Base-by-base conservation (phyloP, 2,329 filamentous ascomycete species). In the Penicillium sp. region DNA sequence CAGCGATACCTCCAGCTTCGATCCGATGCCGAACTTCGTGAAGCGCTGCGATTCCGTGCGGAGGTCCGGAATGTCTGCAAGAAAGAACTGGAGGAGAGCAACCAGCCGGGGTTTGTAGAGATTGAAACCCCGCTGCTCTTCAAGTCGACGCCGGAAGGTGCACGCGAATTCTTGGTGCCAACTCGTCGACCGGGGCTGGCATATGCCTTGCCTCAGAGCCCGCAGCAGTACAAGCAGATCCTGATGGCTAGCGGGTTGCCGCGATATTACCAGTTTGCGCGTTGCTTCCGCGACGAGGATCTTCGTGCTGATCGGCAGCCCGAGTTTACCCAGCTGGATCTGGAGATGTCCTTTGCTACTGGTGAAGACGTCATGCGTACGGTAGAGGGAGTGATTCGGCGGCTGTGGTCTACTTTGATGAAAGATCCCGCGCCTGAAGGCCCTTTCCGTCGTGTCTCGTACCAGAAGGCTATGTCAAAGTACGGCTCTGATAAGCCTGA, bases 151-250 rank as follows among this genome's bases (percentile, higher is more conserved):
- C 92, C 95, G 0, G 95, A 99, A 78, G 95, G 95, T 0, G 96
- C 95, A 1, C 84, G 94, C 51, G 95, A 99, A 74, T 99, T 99
- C 63, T 76, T 99, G 5, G 94, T 99, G 4, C 95, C 95, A 0
- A 96, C 93, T 0, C 83, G 95, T 31, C 85, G 83, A 38, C 83
- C 82, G 1, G 92, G 91, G 0, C 80, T 88, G 61, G 92, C 91
- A 3, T 99, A 98, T 75, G 95, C 95, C 8, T 81, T 99, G 20
- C 93, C 93, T 0, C 96, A 99, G 74, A 98, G 94, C 65, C 95
- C 95, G 0, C 95, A 99, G 75, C 95, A 99, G 75, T 99, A 98
- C 74, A 99, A 99, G 78, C 95, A 99, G 78, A 91, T 97, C 1
- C 84, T 99, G 43, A 98, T 99, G 92, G 91, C 92, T 0, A 90